phyloP scores from a whole-genome alignment of 306 rosid species.

The Astragalus glycyphyllos region DNA sequence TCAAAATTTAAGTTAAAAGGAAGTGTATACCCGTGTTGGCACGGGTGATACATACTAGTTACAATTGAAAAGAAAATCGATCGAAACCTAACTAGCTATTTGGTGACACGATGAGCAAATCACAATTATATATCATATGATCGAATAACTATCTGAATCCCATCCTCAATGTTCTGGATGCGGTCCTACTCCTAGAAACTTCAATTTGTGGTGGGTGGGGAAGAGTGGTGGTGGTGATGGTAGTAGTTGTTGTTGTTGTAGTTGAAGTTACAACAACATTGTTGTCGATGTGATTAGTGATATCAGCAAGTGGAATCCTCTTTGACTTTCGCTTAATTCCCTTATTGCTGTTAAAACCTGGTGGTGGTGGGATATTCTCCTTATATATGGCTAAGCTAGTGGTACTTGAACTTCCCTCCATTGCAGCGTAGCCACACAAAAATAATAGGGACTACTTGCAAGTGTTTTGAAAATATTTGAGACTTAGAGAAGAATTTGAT shows the following conservation, averaged over 20 bases:
- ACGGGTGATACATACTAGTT: no score
- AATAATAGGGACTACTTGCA: not conserved
- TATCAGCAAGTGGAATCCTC: slow-evolving; percentile 46
- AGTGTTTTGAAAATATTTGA: not conserved
- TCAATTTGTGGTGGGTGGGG: no score
- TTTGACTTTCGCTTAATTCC: not conserved
- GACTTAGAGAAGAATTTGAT: not conserved
- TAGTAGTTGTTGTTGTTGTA: not conserved
- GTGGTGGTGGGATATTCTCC: slow-evolving; percentile 41
- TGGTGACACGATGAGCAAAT: no score
- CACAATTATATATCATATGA: no score
- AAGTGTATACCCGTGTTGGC: no score
- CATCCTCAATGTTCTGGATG: no score
- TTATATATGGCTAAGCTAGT: slow-evolving; percentile 18
- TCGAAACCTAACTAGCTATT: no score
- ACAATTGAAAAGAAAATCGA: no score
- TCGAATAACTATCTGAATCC: no score
- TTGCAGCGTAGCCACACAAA: not conserved
- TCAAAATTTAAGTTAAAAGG: no score
- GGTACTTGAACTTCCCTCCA: not conserved
- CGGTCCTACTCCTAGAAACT: no score
- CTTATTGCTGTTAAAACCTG: not conserved
- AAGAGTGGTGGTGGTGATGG: no score
- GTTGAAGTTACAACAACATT: not conserved
- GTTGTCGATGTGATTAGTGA: slow-evolving; percentile 36